phyloP scores from a whole-genome alignment of 495 filamentous ascomycete genomes.

The Podospora comata region DNA sequence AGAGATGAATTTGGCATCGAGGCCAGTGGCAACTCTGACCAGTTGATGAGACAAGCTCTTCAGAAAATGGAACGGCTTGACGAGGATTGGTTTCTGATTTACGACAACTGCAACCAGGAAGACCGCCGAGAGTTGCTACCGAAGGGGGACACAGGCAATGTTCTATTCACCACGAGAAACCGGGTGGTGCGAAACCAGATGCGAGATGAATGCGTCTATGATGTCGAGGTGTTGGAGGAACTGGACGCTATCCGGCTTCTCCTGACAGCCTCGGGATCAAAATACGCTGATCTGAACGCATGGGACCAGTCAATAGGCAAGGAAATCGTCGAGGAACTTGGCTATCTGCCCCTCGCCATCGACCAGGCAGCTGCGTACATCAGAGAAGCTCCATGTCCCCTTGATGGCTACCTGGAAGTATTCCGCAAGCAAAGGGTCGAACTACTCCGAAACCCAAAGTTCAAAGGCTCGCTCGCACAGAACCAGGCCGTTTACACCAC shows the following conservation, averaged over 20 bases:
- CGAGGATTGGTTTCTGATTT: constrained; percentile 17
- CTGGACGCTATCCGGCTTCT: background rate
- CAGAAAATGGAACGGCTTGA: background rate
- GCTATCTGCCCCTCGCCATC: constrained; percentile 25
- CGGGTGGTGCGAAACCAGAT: background rate
- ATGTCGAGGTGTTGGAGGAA: background rate
- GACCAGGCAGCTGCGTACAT: constrained; percentile 24
- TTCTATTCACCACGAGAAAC: constrained; percentile 1
- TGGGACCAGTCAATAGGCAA: background rate
- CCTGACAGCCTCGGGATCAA: background rate
- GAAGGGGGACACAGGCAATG: background rate
- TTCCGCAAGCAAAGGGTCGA: background rate
- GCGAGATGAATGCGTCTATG: background rate
- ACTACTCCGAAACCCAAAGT: constrained; percentile 6
- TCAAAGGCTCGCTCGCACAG: background rate
- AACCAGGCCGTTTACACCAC: constrained; percentile 19
- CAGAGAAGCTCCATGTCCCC: background rate
- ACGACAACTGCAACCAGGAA: constrained; percentile 13
- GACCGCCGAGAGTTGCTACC: constrained; percentile 5
- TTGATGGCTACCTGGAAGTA: constrained; percentile 11
- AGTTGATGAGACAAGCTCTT: constrained; percentile 5
- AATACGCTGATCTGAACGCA: background rate
- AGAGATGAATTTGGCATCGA: background rate
- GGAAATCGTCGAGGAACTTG: constrained; percentile 12
- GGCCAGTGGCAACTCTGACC: background rate